Conservation (phyloP, 305 asterid species). For the Fraxinus latifolia region DNA sequence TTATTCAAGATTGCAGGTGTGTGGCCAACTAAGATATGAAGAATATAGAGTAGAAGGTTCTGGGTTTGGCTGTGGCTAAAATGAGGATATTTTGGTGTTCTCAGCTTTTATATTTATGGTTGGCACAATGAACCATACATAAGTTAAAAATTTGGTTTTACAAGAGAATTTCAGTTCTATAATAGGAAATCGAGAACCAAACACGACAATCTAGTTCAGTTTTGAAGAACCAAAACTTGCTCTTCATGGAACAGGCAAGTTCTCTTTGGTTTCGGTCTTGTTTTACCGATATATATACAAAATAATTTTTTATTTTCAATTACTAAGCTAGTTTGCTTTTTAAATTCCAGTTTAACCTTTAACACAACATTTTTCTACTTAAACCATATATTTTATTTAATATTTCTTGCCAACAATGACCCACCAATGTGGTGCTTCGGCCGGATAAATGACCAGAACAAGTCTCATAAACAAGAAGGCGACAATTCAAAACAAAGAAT, state of each 20-base stretch:
- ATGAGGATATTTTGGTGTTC: neutral
- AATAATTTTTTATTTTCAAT: neutral
- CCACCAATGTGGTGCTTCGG: neutral
- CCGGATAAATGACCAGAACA: neutral
- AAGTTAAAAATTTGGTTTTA: neutral
- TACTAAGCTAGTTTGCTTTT: neutral
- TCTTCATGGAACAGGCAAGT: neutral
- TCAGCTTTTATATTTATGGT: neutral
- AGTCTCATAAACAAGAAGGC: neutral
- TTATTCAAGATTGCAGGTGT: neutral
- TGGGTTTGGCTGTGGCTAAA: neutral
- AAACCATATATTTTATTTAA: neutral
- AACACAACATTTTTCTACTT: neutral
- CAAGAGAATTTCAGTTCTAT: slow-evolving; percentile 2
- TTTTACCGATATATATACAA: neutral
- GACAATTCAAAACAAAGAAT: neutral
- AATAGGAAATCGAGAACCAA: neutral
- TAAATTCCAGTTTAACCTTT: neutral
- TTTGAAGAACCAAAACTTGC: neutral
- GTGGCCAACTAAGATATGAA: neutral
- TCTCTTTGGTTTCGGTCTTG: neutral
- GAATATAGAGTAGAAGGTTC: neutral
- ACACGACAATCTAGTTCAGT: neutral
- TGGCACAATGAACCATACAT: neutral
- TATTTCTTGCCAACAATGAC: neutral